Conservation (phyloP, 176 grass and related monocot species). For the Olyra latifolia region DNA sequence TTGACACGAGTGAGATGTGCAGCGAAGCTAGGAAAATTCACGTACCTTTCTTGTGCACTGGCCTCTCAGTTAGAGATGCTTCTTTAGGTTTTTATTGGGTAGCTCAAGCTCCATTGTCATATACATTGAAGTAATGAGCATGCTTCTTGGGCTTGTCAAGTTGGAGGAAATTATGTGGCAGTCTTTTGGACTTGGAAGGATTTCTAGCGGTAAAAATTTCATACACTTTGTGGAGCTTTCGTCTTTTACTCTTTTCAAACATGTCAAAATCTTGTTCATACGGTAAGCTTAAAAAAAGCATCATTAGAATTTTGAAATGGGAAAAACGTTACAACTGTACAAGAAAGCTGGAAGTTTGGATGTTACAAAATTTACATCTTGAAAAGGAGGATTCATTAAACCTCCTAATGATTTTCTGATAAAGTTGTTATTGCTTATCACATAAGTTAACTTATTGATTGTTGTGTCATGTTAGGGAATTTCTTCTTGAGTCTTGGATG, state of each 20-base stretch:
- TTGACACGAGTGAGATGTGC: not conserved
- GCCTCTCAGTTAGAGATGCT: not conserved
- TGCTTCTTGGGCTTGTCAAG: not conserved
- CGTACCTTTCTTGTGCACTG: not conserved
- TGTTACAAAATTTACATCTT: not conserved
- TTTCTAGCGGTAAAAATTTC: not conserved
- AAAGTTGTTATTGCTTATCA: not conserved
- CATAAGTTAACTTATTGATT: not conserved
- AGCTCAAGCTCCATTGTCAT: constrained; percentile 4
- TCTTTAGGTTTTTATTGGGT: constrained; percentile 10
- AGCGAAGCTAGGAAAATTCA: not conserved
- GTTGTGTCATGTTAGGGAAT: not conserved
- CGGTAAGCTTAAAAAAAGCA: not conserved
- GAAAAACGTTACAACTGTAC: not conserved
- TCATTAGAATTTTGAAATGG: not conserved
- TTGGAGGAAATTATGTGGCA: constrained; percentile 13
- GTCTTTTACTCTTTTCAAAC: not conserved
- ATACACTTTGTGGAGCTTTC: not conserved
- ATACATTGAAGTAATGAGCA: not conserved
- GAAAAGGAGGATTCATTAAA: not conserved
- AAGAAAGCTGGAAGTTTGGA: not conserved
- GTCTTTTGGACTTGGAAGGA: not conserved
- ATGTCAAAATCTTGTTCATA: not conserved
- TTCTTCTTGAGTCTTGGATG: not conserved
- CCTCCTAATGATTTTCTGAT: not conserved